These are phyloP conservation scores for Aschersonia sp. DNA, from an alignment of 2,329 filamentous ascomycete species.

Conservation along the genomic window DNA sequence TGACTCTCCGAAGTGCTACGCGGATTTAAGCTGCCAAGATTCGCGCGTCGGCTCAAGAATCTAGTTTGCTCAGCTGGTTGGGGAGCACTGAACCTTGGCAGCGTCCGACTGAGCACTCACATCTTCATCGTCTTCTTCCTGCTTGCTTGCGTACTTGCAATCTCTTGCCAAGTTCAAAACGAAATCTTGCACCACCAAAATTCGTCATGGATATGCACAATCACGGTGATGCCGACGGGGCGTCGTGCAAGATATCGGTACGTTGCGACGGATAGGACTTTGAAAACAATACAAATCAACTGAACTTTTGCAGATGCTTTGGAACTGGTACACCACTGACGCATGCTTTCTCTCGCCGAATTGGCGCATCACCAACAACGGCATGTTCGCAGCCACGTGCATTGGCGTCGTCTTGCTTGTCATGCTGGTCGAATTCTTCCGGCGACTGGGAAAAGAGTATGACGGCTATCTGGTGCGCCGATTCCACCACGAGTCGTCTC, in stretches of 20 bases:
- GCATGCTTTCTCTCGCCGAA: conserved; percentile 54
- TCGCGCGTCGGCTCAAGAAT: no score
- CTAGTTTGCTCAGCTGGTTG: no score
- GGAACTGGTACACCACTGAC: conserved; percentile 64
- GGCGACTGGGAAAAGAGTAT: conserved; percentile 57
- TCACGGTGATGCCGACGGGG: conserved; percentile 7
- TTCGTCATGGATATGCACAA: conserved; percentile 11
- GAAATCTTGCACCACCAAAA: not conserved
- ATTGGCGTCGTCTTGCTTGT: conserved; percentile 63
- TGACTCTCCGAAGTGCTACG: no score
- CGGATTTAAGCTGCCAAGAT: no score
- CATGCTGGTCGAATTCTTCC: conserved; percentile 55
- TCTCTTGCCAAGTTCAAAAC: not conserved
- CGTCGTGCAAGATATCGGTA: conserved; percentile 19
- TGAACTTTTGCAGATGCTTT: conserved; percentile 47
- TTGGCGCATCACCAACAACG: conserved; percentile 58
- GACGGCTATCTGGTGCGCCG: conserved; percentile 49
- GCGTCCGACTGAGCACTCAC: no score
- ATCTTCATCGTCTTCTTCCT: not conserved
- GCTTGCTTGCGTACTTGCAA: not conserved
- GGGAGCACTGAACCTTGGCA: no score
- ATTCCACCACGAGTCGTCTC: conserved; percentile 15
- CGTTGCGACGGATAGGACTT: not conserved
- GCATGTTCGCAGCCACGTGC: conserved; percentile 67
- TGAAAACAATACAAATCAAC: not conserved